A percentile compares a stretch with the other conserved stretches of the same genome.
Evolutionary conservation across 805 yeast genomes (phyloP).

Genomic region (Saturnispora kantuleensis): DNA sequence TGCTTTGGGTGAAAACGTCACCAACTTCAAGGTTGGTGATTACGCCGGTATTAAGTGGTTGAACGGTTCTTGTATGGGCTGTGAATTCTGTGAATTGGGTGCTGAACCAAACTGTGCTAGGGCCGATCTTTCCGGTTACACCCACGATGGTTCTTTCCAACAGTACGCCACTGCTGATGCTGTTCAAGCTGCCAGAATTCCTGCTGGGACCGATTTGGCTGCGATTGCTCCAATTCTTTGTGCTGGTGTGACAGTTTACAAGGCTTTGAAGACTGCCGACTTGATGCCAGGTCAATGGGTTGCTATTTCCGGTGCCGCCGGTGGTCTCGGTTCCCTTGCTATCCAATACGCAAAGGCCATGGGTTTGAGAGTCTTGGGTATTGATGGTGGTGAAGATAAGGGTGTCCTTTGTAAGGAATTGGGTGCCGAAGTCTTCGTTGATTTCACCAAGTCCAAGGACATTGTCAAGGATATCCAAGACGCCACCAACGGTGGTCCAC

Average conservation of each 20-base stretch:
- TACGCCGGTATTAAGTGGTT: constrained; percentile 75
- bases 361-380: constrained; percentile 63
- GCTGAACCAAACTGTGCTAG: constrained; percentile 60
- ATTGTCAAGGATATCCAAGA: constrained; percentile 31
- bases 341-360: constrained; percentile 67
- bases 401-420: constrained; percentile 39
- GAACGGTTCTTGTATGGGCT: constrained; percentile 59
- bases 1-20: constrained; percentile 56
- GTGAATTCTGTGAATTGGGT: constrained; percentile 59
- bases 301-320: constrained; percentile 70
- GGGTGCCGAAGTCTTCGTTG: constrained; percentile 58
- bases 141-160: constrained; percentile 86
- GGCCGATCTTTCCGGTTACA: constrained; percentile 75
- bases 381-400: constrained; percentile 69
- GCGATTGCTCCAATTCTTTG: constrained; percentile 73
- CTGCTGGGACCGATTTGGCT: constrained; percentile 63
- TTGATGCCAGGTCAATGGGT: constrained; percentile 69
- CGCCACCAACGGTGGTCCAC: constrained; percentile 47
- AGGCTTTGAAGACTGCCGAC: constrained; percentile 75
- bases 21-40: constrained; percentile 63
- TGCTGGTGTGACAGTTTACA: constrained; percentile 87
- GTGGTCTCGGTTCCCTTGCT: constrained; percentile 72
- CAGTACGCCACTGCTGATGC: constrained; percentile 86
- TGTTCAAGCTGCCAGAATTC: constrained; percentile 73
- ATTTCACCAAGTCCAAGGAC: constrained; percentile 37